A percentile compares a stretch with the other conserved stretches of the same genome.
These are phyloP conservation scores for Aspergillaceae sp. DNA, from an alignment of 2,329 filamentous ascomycete genomes.

Conservation along the genomic window DNA sequence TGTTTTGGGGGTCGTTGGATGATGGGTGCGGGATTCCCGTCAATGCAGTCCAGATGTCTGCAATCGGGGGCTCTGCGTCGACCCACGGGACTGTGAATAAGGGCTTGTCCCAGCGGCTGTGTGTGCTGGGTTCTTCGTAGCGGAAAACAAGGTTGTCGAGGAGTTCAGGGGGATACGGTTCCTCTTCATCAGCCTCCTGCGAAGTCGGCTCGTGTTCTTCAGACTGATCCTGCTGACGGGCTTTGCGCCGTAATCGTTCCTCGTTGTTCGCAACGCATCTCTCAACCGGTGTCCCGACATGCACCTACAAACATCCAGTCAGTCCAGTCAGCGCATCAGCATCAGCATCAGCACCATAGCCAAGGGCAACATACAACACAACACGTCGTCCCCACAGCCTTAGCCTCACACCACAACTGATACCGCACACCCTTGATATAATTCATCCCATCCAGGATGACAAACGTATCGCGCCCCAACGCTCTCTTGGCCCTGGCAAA, in stretches of 20 bases:
- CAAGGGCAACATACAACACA: constrained; percentile 46
- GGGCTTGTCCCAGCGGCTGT: constrained; percentile 58
- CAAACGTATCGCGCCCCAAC: constrained; percentile 49
- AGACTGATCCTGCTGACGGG: constrained; percentile 6
- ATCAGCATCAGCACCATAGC: background rate
- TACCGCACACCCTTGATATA: constrained; percentile 63
- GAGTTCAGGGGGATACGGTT: constrained; percentile 46
- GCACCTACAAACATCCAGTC: constrained; percentile 34
- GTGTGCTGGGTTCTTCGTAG: constrained; percentile 59
- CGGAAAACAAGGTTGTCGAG: constrained; percentile 58
- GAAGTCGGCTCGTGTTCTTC: background rate
- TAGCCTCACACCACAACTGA: constrained; percentile 59
- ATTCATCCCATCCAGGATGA: constrained; percentile 57
- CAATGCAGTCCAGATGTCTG: constrained; percentile 53
- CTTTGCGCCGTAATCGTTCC: constrained; percentile 20
- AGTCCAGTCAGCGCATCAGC: background rate
- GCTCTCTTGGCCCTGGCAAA: constrained; percentile 54
- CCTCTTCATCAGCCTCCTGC: constrained; percentile 11
- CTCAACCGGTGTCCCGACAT: constrained; percentile 49
- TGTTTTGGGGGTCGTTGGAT: constrained; percentile 5
- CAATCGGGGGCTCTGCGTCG: constrained; percentile 47
- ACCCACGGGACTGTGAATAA: constrained; percentile 54
- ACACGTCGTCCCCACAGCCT: constrained; percentile 52
- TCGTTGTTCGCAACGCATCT: constrained; percentile 49
- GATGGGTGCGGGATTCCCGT: constrained; percentile 31